Conservation (phyloP, 2,329 filamentous ascomycete genomes). For the Colletotrichum ledebouriae region DNA sequence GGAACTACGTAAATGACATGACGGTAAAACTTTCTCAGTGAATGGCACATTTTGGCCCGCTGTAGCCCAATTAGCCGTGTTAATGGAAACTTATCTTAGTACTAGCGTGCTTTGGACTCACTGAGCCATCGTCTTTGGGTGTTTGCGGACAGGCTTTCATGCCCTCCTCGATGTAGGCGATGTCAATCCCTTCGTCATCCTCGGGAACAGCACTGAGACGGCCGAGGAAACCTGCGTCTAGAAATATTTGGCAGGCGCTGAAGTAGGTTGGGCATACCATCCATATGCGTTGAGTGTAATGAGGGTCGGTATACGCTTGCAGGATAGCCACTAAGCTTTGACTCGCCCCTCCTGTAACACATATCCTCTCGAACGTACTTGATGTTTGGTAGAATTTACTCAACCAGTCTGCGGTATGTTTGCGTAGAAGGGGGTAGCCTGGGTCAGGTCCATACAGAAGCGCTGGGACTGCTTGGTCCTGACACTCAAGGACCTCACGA, state of each 20-base stretch:
- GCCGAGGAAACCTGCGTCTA: slow-evolving; percentile 47
- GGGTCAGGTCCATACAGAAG: slow-evolving; percentile 11
- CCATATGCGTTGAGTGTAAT: slow-evolving; percentile 80
- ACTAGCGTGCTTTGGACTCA: slow-evolving; percentile 58
- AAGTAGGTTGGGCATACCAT: slow-evolving; percentile 86
- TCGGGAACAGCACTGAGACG: slow-evolving; percentile 79
- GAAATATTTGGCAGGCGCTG: slow-evolving; percentile 77
- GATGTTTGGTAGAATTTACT: slow-evolving; percentile 66
- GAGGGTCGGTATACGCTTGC: slow-evolving; percentile 83
- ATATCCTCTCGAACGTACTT: slow-evolving; percentile 68
- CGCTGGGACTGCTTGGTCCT: neutral
- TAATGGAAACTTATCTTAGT: neutral
- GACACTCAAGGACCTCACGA: neutral
- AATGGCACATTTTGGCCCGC: no score
- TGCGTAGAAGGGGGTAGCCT: neutral
- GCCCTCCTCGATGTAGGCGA: slow-evolving; percentile 50
- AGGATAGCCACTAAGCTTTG: slow-evolving; percentile 85
- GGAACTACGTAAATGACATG: slow-evolving; percentile 91
- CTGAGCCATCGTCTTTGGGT: no score
- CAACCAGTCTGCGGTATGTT: slow-evolving; percentile 76
- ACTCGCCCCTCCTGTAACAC: slow-evolving; percentile 86
- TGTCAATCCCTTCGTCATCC: slow-evolving; percentile 81
- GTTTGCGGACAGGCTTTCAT: no score
- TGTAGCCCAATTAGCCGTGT: slow-evolving; percentile 55
- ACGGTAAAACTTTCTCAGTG: slow-evolving; percentile 76